Base-by-base conservation (phyloP, 1,284 basidiomycete species). In the Abortiporus biennis region DNA sequence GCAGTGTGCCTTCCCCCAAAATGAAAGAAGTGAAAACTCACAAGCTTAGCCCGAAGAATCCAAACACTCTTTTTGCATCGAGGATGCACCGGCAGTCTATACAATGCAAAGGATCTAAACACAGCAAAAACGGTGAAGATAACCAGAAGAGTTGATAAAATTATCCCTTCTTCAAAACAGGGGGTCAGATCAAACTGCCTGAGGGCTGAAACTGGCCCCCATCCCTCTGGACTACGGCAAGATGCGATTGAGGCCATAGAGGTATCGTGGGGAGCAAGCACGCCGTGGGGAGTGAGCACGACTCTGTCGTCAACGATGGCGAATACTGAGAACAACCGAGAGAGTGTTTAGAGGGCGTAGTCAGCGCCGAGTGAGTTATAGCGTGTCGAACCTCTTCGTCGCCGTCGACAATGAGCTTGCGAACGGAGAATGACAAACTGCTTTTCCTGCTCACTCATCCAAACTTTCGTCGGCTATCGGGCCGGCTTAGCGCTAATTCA, bases 121-220 rank as follows among this genome's bases (percentile, higher is more conserved):
- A 69, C 47, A 4, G 67, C 67, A 6, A 66, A 51, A 39, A 80
- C 19, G 36, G 80, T 46, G 44, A 87, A 61, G 15, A 71, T 27
- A 2, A 69, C 59, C 24, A 84, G 64, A 1, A 84, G 58, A 1
- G 68, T 54, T 0, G 82, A 68, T 2, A 85, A 58, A 1, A 91
- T 35, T n/a, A 82, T 56, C 23, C 76, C 80, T 49, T 87, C 81
- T 56, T 94, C 86, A 53, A 89, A 91, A 62, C 93, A 97, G 5
- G 79, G 75, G 1, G 91, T 87, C 11, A 87, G 57, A 63, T 96
- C 92, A 55, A 92, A 88, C 20, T 76, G 68, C 43, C 88, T 75
- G 0, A 64, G 49, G 5, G 53, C 59, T 6, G 88, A 92, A 32
- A 80, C 63, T 12, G 74, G 67, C 1, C 64, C 66, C 78, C 85